phyloP scores from a whole-genome alignment of 208 protist species.

The Leishmania tropica region DNA sequence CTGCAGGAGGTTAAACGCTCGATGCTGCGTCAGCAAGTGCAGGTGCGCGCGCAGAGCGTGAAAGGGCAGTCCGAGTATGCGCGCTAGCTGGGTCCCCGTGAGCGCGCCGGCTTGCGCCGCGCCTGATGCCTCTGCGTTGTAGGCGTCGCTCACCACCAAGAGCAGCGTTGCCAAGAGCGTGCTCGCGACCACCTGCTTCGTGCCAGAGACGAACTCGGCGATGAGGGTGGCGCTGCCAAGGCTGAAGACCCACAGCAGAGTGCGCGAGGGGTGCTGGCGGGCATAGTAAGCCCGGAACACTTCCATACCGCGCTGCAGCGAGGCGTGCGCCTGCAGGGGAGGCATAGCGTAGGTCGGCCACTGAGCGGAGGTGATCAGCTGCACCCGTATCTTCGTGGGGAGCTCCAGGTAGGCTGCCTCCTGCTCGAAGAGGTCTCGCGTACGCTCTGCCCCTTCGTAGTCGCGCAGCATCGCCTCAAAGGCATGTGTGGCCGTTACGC shows the following conservation, averaged over 20 bases:
- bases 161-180: constrained; percentile 65
- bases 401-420: constrained; percentile 26
- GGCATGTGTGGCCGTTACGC: constrained; percentile 35
- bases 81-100: constrained; percentile 26
- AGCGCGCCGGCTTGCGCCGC: constrained; percentile 10
- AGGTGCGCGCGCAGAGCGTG: constrained; percentile 26
- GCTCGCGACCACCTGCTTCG: constrained; percentile 62
- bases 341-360: constrained; percentile 44
- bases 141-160: constrained; percentile 57
- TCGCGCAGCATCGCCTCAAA: constrained; percentile 80
- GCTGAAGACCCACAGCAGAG: constrained; percentile 65
- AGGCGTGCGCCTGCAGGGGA: constrained; percentile 45
- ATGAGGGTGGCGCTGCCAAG: constrained; percentile 57
- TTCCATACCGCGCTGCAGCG: constrained; percentile 40
- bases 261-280: constrained; percentile 51
- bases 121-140: constrained; percentile 10
- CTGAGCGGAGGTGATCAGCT: constrained; percentile 55
- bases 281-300: constrained; percentile 66
- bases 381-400: constrained; percentile 32
- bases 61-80: constrained; percentile 26
- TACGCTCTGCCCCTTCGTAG: constrained; percentile 35
- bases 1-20: constrained; percentile 25
- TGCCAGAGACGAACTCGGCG: constrained; percentile 50
- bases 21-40: constrained; percentile 35
- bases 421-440: constrained; percentile 32